Evolutionary conservation across 192 early-diverging fungal genomes (phyloP), one percentile per base, ranked within the genome.

Genomic region (Coemansia pectinata): DNA sequence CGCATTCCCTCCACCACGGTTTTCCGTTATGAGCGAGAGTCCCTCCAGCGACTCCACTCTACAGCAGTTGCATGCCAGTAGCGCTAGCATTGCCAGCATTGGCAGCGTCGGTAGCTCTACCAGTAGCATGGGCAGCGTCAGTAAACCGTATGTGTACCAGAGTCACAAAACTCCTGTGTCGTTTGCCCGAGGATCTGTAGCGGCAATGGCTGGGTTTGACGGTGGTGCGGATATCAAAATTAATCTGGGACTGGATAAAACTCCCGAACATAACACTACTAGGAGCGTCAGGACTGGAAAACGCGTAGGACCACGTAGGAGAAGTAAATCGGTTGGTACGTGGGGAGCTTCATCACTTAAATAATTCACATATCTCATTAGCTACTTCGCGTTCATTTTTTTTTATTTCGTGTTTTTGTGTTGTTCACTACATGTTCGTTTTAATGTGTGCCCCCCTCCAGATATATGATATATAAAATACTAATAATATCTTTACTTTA

Each of bases 251-350:
- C 57, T 82, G 17, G 74, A 70, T 33, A 66, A 66, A 9, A 45
- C 65, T 14, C 19, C 53, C n/a, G 55, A 65, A 21, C 36, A 69
- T 21, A 27, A 17, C 38, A 62, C 38, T 41, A 4, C 36, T 4
- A 25, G 17, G 23, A 23, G 27, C 5, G 27, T 29, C 5, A 69
- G 67, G 33, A 52, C 45, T 10, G 67, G 31, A 31, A 74, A 63
- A 3, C 69, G 67, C 6, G 19, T 38, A 17, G 73, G 63, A 0
- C 73, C 66, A 17, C 52, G 78, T 7, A 66, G 78, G 7, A 62
- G 78, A 48, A 81, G 78, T 38, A 41, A 69, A 10, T 81, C 78
- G 14, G 68, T 81, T 11, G 73, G 78, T 12, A 57, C 66, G 0
- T 81, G 78, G 73, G 78, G 61, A 71, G 55, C 10, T 41, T 33